These are phyloP conservation scores for Gentiana dahurica DNA, from an alignment of 257 asterid genomes.

Conservation along the genomic window DNA sequence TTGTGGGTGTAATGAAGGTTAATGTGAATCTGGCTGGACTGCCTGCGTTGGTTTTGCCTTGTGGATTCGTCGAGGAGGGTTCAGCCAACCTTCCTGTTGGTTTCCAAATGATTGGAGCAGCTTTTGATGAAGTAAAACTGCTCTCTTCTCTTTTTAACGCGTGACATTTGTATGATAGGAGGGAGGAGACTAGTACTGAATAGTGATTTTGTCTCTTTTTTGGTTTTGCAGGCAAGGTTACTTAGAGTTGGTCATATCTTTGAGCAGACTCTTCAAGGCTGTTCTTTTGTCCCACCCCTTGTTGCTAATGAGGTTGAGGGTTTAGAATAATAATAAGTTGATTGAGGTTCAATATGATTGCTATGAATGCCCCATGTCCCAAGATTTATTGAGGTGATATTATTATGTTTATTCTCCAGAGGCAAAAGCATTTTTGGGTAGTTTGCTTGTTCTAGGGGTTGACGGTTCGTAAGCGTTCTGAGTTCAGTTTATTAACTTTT, in stretches of 20 bases:
- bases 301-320: constrained; percentile 33
- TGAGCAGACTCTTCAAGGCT: constrained; percentile 79
- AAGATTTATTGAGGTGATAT: too few relatives aligned
- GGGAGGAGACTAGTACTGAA: not conserved
- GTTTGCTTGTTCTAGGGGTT: too few relatives aligned
- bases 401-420: too few relatives aligned
- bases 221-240: constrained; percentile 60
- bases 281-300: constrained; percentile 60
- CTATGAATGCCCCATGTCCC: too few relatives aligned
- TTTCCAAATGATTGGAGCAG: constrained; percentile 88
- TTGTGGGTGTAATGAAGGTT: constrained; percentile 36
- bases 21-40: constrained; percentile 97
- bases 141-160: not conserved
- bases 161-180: not conserved
- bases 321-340: too few relatives aligned
- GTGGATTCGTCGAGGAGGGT: constrained; percentile 68
- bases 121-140: constrained; percentile 63
- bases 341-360: too few relatives aligned
- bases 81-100: constrained; percentile 67
- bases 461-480: too few relatives aligned
- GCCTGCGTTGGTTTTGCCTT: constrained; percentile 94
- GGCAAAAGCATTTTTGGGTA: too few relatives aligned
- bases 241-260: constrained; percentile 80
- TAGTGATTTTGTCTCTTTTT: not conserved
- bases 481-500: too few relatives aligned